Evolutionary conservation across 306 rosid genomes (phyloP).

Genomic region (Ormosia emarginata): DNA sequence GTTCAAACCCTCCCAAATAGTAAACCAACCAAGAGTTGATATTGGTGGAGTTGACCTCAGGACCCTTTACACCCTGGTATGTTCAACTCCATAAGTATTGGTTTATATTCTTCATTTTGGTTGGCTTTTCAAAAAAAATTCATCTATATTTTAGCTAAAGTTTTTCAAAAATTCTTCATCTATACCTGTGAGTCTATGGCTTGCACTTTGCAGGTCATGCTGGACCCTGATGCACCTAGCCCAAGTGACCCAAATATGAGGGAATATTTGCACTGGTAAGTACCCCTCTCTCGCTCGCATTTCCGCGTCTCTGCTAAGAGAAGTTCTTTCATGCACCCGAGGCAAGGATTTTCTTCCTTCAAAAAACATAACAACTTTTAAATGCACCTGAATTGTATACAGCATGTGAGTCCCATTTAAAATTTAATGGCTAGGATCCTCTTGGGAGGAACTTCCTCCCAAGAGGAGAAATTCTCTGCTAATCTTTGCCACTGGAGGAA

Average conservation of each 20-base stretch:
- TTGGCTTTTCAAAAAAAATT: background rate
- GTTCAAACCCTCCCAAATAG: constrained; percentile 13
- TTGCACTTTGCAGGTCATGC: constrained; percentile 23
- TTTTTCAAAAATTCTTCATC: background rate
- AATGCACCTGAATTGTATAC: no score
- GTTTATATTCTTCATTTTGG: background rate
- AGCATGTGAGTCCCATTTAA: no score
- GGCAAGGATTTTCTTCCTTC: no score
- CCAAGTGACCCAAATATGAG: constrained; percentile 30
- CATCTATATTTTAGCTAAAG: no score
- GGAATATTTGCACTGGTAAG: constrained; percentile 35
- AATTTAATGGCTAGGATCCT: no score
- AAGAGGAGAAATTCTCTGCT: no score
- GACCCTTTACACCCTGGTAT: constrained; percentile 15
- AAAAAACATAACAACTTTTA: no score
- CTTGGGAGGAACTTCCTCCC: no score
- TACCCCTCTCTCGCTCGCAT: background rate
- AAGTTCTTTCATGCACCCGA: no score
- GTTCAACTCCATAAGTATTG: background rate
- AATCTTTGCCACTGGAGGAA: no score
- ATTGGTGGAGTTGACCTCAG: constrained; percentile 16
- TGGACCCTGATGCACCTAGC: constrained; percentile 42
- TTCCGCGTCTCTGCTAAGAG: no score
- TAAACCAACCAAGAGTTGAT: constrained; percentile 23
- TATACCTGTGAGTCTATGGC: no score